phyloP scores from a whole-genome alignment of 2,329 filamentous ascomycete species.

The Colletotrichum sp. region DNA sequence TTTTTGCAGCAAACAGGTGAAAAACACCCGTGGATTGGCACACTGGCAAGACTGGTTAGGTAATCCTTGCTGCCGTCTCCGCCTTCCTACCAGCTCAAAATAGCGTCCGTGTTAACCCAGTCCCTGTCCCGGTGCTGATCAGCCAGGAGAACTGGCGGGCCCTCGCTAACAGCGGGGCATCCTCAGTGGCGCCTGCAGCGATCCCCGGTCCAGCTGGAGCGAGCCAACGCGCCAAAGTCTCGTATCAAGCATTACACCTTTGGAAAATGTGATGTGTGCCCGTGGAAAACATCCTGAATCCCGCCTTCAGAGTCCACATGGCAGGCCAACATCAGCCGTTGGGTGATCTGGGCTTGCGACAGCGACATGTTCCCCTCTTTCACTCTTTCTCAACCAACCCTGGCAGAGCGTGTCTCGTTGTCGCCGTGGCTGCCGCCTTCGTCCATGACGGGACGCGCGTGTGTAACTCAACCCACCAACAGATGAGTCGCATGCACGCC shows the following conservation, averaged over 20 bases:
- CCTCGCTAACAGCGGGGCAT: slow-evolving; percentile 9
- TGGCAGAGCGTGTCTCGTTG: background rate
- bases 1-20: background rate
- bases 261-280: background rate
- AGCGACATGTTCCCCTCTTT: background rate
- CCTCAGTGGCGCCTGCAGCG: slow-evolving; percentile 5
- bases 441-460: background rate
- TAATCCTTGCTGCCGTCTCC: background rate
- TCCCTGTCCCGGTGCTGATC: slow-evolving; percentile 10
- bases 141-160: background rate
- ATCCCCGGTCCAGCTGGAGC: slow-evolving; percentile 1
- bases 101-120: background rate
- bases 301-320: background rate
- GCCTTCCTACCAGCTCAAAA: background rate
- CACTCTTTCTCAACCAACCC: background rate
- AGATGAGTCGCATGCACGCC: background rate
- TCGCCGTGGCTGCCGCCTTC: background rate
- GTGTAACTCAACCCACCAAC: slow-evolving; percentile 4
- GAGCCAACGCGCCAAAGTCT: background rate
- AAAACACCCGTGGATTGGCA: background rate
- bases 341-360: background rate
- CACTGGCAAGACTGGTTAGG: background rate
- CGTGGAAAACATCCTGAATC: background rate
- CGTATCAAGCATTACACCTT: slow-evolving; percentile 2
- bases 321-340: background rate